Evolutionary conservation across 306 rosid species (phyloP).

Genomic region (apple (Malus domestica)): ASM211411v1 NC_041795.1:293501-294000

Average conservation of each 20-base stretch:
- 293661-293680: neutral
- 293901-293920: neutral
- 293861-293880: neutral
- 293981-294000: neutral
- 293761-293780: constrained; percentile 65
- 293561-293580: neutral
- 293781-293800: constrained; percentile 54
- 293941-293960: neutral
- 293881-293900: neutral
- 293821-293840: constrained; percentile 53
- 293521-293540: neutral
- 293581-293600: neutral
- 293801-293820: constrained; percentile 55
- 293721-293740: constrained; percentile 4
- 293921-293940: neutral
- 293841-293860: constrained; percentile 25
- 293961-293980: neutral
- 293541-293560: neutral
- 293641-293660: neutral
- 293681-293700: neutral
- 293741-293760: constrained; percentile 68
- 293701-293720: neutral
- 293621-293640: neutral
- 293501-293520: neutral
- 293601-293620: neutral